Base-by-base conservation (phyloP, 1,284 basidiomycete genomes). In the Chondrostereum purpureum region DNA sequence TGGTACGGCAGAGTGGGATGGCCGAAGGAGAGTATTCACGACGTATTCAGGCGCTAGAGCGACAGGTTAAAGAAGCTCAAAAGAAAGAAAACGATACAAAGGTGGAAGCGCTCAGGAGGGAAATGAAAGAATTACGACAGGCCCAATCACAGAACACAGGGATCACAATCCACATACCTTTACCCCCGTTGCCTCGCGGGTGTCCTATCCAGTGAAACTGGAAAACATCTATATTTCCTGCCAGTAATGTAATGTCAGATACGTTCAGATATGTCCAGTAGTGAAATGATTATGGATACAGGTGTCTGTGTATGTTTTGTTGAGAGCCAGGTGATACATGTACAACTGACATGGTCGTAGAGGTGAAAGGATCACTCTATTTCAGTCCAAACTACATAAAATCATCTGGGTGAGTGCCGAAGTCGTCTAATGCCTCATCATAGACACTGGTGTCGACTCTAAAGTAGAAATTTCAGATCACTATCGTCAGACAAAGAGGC, bases 401-500 rank as follows among this genome's bases (percentile, higher is more conserved):
- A 58, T 89, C 87, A 52, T 81, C 78, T 38, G 70, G 63, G 46
- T 73, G 68, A 48, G 65, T 70, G 33, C 83, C 87, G 59, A 89
- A 87, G 63, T 91, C 91, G 60, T 92, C 91, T 58, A 93, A 65
- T 14, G 81, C 78, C 63, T 93, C 91, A 20, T 92, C 88, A 57
- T 94, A 93, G n/a, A 73, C 61, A 42, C 65, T 72, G 3, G 86
- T 88, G 64, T 93, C 91, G 45, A 85, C 58, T 62, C 88, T 43
- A 58, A 51, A 27, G 16, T 8, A 6, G 21, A 14, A 42, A 14
- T 46, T 39, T 13, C 36, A 40, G 27, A 22, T 39, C n/a, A n/a
- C n/a, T n/a, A 35, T 35, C 16, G 38, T 34, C 14, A 43, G n/a
- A 35, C 18, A 49, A 36, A 31, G 45, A 46, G 13, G 14, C 12